Percentiles rank a stretch among this genome's conserved stretches.
Evolutionary conservation across 108 stramenopile genomes (phyloP).

Genomic region (Conticribra weissflogii): DNA sequence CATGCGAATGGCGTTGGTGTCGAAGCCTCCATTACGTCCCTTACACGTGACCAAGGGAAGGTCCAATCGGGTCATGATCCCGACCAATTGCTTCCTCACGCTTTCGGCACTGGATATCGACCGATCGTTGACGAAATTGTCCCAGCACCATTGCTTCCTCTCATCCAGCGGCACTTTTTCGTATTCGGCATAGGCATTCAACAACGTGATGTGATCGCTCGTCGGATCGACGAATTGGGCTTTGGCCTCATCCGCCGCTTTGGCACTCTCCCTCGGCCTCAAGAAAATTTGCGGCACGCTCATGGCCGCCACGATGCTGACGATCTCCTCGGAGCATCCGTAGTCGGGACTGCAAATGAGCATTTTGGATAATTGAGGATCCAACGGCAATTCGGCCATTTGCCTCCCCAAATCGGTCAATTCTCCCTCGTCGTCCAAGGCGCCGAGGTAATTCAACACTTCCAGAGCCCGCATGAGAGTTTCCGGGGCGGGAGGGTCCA

Average conservation of each 20-base stretch:
- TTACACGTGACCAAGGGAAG: constrained; percentile 85
- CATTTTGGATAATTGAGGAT: constrained; percentile 92
- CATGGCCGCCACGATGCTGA: constrained; percentile 95
- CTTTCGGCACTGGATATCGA: constrained; percentile 91
- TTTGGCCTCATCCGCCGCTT: constrained; percentile 97
- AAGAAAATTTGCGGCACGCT: constrained; percentile 97
- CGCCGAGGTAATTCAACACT: constrained; percentile 96
- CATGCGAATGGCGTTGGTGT: constrained; percentile 90
- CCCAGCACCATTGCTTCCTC: constrained; percentile 96
- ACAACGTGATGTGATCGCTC: constrained; percentile 96
- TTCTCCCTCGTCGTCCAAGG: constrained; percentile 97
- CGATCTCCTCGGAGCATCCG: constrained; percentile 96
- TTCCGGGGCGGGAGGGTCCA: constrained; percentile 99
- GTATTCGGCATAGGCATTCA: constrained; percentile 96
- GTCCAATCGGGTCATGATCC: constrained; percentile 91
- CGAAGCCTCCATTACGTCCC: constrained; percentile 75
- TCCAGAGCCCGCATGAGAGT: constrained; percentile 99
- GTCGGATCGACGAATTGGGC: constrained; percentile 96
- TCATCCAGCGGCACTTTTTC: constrained; percentile 77
- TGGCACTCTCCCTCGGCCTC: constrained; percentile 94
- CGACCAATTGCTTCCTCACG: constrained; percentile 89
- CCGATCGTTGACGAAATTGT: constrained; percentile 97
- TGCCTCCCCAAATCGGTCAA: constrained; percentile 95
- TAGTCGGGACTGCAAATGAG: constrained; percentile 95
- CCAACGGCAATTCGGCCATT: constrained; percentile 97